phyloP scores from a whole-genome alignment of 1,284 basidiomycete genomes.

The Naganishia cerealis region DNA sequence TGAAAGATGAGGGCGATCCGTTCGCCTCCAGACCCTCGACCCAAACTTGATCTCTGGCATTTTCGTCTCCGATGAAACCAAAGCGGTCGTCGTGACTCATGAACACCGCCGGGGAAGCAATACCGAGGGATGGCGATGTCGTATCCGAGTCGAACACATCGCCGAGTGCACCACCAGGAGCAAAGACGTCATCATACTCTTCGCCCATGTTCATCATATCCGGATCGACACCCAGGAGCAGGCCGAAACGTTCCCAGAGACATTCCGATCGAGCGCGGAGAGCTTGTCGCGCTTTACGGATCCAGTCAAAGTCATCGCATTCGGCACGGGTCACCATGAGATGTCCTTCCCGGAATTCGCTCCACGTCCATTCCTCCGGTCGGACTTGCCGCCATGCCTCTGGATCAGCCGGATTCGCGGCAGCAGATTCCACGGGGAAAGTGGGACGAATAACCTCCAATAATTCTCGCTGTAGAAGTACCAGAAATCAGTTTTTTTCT shows the following conservation, averaged over 20 bases:
- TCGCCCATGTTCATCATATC: conserved; percentile 51
- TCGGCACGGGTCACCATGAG: conserved; percentile 44
- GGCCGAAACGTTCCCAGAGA: conserved; percentile 51
- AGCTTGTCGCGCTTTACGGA: conserved; percentile 45
- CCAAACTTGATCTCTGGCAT: conserved; percentile 42
- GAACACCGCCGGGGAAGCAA: conserved; percentile 17
- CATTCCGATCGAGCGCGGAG: conserved; percentile 45
- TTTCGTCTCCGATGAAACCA: conserved; percentile 26
- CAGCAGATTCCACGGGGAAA: conserved; percentile 40
- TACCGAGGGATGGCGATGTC: conserved; percentile 17
- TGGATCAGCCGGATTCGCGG: conserved; percentile 11
- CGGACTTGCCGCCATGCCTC: conserved; percentile 42
- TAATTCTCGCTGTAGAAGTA: conserved; percentile 33
- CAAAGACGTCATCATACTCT: conserved; percentile 44
- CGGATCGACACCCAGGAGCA: conserved; percentile 51
- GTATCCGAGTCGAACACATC: conserved; percentile 36
- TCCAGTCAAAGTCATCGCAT: conserved; percentile 51
- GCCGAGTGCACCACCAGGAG: conserved; percentile 47
- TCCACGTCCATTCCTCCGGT: conserved; percentile 49
- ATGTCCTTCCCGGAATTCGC: conserved; percentile 46
- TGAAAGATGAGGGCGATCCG: conserved; percentile 36
- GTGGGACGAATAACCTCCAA: conserved; percentile 45
- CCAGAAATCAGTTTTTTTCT: background rate
- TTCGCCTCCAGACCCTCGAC: conserved; percentile 47
- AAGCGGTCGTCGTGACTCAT: conserved; percentile 22